Percentiles rank a stretch among this genome's conserved stretches.
These are phyloP conservation scores for Microbotryum lychnidis-dioicae DNA, from an alignment of 1,284 basidiomycete genomes.

Conservation along the genomic window DNA sequence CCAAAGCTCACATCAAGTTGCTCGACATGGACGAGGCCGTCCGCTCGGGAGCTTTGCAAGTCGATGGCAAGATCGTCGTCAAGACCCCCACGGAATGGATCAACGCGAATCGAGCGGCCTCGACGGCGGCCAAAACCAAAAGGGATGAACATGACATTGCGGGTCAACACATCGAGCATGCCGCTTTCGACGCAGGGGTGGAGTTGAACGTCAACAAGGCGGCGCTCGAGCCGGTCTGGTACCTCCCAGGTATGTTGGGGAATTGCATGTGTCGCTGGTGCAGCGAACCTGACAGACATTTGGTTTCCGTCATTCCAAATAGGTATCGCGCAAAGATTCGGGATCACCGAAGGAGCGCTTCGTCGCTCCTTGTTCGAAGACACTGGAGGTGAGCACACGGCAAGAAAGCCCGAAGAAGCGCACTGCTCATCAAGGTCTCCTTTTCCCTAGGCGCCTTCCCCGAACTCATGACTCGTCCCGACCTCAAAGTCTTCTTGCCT, in stretches of 20 bases:
- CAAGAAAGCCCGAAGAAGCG: background rate
- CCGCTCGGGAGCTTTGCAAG: conserved; percentile 56
- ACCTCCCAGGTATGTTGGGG: conserved; percentile 59
- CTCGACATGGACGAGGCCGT: conserved; percentile 81
- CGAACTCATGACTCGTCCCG: conserved; percentile 86
- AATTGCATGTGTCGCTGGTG: too few relatives aligned
- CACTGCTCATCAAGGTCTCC: background rate
- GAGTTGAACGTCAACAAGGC: conserved; percentile 75
- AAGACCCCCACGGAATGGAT: conserved; percentile 35
- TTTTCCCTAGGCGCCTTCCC: conserved; percentile 68
- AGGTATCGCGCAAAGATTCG: conserved; percentile 66
- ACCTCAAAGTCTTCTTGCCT: conserved; percentile 90
- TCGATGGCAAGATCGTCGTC: conserved; percentile 79
- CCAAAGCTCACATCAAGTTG: conserved; percentile 73
- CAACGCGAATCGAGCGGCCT: conserved; percentile 37
- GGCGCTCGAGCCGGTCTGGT: conserved; percentile 64
- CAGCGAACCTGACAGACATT: too few relatives aligned
- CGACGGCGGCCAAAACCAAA: conserved; percentile 36
- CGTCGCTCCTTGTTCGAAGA: conserved; percentile 89
- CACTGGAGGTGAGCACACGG: conserved; percentile 36
- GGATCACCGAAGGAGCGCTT: conserved; percentile 74
- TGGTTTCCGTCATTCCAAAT: background rate
- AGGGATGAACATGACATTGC: conserved; percentile 49
- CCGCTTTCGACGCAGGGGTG: conserved; percentile 59
- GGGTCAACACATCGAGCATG: conserved; percentile 48